Evolutionary conservation across 2,329 filamentous ascomycete genomes (phyloP).

Genomic region (Ceratocystis eucalypticola): DNA sequence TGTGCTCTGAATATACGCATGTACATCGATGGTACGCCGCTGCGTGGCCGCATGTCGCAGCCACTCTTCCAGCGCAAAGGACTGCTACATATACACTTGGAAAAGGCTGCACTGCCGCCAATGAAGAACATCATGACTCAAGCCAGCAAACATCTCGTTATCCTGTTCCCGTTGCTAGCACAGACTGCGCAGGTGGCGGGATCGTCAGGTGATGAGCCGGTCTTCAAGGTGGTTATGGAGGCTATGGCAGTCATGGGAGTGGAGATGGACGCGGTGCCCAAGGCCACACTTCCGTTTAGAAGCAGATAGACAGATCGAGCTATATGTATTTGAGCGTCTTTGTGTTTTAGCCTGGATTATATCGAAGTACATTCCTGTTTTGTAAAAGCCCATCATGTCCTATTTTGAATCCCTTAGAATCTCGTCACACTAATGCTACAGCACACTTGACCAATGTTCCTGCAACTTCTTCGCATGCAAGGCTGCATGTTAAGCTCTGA

Average conservation of each 20-base stretch:
- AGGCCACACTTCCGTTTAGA: background rate
- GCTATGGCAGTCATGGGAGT: conserved; percentile 49
- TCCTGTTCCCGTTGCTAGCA: conserved; percentile 66
- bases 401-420: background rate
- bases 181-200: conserved; percentile 47
- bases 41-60: conserved; percentile 79
- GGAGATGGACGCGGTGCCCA: conserved; percentile 31
- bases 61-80: conserved; percentile 70
- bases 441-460: conserved; percentile 35
- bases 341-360: background rate
- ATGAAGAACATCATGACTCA: conserved; percentile 40
- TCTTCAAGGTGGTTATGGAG: conserved; percentile 43
- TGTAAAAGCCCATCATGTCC: background rate
- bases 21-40: conserved; percentile 81
- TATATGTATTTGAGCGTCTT: background rate
- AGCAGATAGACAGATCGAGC: background rate
- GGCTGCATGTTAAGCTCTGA: conserved; percentile 49
- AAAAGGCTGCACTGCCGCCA: conserved; percentile 54
- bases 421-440: background rate
- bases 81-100: conserved; percentile 58
- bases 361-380: background rate
- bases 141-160: conserved; percentile 59
- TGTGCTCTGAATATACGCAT: conserved; percentile 66
- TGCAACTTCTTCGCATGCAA: conserved; percentile 77
- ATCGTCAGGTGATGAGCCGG: conserved; percentile 44